phyloP scores from a whole-genome alignment of 2,329 filamentous ascomycete genomes.

The Fusarium beomiforme region DNA sequence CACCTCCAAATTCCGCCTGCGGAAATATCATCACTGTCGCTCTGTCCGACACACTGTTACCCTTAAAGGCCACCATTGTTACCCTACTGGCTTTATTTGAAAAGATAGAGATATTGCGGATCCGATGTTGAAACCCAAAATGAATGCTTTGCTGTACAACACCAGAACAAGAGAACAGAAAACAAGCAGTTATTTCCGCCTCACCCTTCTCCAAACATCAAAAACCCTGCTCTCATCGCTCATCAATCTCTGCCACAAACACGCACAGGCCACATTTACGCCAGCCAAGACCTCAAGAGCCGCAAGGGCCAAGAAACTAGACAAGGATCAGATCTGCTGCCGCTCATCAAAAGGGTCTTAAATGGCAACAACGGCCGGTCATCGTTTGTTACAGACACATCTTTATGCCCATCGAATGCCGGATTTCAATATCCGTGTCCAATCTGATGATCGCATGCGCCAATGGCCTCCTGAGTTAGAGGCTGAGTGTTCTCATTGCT shows the following conservation, averaged over 20 bases:
- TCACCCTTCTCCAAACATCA: slow-evolving; percentile 12
- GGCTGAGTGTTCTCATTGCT: neutral
- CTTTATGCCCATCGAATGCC: slow-evolving; percentile 4
- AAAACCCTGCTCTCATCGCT: slow-evolving; percentile 5
- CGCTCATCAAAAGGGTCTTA: slow-evolving; percentile 19
- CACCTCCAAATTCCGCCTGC: slow-evolving; percentile 18
- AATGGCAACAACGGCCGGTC: slow-evolving; percentile 10
- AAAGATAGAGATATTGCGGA: slow-evolving; percentile 3
- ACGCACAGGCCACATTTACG: slow-evolving; percentile 23
- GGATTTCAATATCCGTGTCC: slow-evolving; percentile 35
- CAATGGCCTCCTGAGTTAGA: neutral
- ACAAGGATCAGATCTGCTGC: slow-evolving; percentile 35
- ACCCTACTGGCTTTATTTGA: neutral
- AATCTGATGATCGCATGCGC: slow-evolving; percentile 9
- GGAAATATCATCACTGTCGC: slow-evolving; percentile 5
- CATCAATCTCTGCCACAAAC: slow-evolving; percentile 8
- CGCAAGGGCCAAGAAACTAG: slow-evolving; percentile 26
- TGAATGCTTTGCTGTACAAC: neutral
- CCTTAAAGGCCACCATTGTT: neutral
- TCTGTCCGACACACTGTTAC: neutral
- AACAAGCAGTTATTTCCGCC: neutral
- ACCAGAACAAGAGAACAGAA: neutral
- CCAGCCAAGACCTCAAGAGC: slow-evolving; percentile 39
- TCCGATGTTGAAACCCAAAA: neutral
- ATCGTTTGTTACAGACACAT: slow-evolving; percentile 11